A percentile compares a stretch with the other conserved stretches of the same genome.
phyloP scores from a whole-genome alignment of 352 stramenopile species.

The Salisapilia sapeloensis region DNA sequence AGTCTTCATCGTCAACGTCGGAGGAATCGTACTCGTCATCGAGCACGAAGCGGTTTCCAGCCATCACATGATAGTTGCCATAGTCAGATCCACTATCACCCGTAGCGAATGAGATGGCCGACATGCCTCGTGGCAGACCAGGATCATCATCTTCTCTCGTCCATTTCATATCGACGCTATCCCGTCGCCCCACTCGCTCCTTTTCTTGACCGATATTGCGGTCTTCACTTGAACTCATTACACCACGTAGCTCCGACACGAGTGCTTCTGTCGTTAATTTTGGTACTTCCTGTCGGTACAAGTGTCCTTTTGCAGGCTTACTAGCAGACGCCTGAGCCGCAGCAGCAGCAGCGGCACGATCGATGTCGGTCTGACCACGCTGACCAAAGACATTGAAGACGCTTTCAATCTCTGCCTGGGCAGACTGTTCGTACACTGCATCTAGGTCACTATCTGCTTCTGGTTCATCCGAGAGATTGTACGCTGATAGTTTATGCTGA shows the following conservation, averaged over 20 bases:
- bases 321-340: neutral
- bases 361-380: constrained; percentile 5
- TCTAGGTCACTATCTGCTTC: constrained; percentile 24
- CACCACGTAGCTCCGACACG: constrained; percentile 31
- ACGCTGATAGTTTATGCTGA: constrained; percentile 40
- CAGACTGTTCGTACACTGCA: constrained; percentile 20
- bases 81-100: too few species aligned
- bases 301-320: neutral
- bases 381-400: constrained; percentile 27
- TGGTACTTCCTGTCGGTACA: constrained; percentile 6
- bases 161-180: too few species aligned
- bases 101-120: too few species aligned
- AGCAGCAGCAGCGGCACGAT: constrained; percentile 4
- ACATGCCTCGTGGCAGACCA: too few species aligned
- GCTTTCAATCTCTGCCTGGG: constrained; percentile 25
- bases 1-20: too few species aligned
- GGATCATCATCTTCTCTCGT: too few species aligned
- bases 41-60: too few species aligned
- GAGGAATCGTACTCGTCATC: too few species aligned
- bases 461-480: constrained; percentile 21
- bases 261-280: constrained; percentile 26
- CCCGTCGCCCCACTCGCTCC: too few species aligned
- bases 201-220: too few species aligned
- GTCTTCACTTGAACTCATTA: constrained; percentile 58
- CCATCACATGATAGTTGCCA: too few species aligned